Percentiles rank a stretch among this genome's conserved stretches.
phyloP scores from a whole-genome alignment of 2,329 filamentous ascomycete species.

The Penicillium sp. region DNA sequence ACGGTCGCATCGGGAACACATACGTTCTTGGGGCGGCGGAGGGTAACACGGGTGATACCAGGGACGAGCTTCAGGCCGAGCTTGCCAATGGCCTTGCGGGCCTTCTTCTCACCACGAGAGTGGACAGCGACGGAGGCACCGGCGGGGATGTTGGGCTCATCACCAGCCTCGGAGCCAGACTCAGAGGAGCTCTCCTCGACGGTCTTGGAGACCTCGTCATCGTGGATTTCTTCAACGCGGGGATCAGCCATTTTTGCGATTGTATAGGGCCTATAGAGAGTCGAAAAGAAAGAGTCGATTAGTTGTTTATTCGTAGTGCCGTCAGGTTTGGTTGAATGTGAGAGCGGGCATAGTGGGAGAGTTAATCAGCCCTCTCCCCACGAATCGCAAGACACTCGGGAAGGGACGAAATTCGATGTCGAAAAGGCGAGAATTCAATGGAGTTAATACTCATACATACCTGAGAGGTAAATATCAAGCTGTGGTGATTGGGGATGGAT shows the following conservation, averaged over 20 bases:
- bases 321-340: slow-evolving; percentile 11
- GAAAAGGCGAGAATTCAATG: slow-evolving; percentile 19
- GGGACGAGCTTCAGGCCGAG: slow-evolving; percentile 93
- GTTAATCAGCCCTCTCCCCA: slow-evolving; percentile 16
- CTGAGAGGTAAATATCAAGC: slow-evolving; percentile 34
- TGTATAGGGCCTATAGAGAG: slow-evolving; percentile 11
- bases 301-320: slow-evolving; percentile 5
- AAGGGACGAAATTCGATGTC: slow-evolving; percentile 26
- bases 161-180: slow-evolving; percentile 53
- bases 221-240: slow-evolving; percentile 94
- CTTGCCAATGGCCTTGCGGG: slow-evolving; percentile 98
- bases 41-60: slow-evolving; percentile 96
- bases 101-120: slow-evolving; percentile 99
- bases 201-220: slow-evolving; percentile 80
- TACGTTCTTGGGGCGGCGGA: slow-evolving; percentile 98
- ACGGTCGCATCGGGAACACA: slow-evolving; percentile 47
- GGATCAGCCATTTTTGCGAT: slow-evolving; percentile 79
- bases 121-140: slow-evolving; percentile 89
- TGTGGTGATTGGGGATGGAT: slow-evolving; percentile 38
- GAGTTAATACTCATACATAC: slow-evolving; percentile 30
- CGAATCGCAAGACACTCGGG: slow-evolving; percentile 27
- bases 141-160: slow-evolving; percentile 68
- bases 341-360: slow-evolving; percentile 22
- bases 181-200: slow-evolving; percentile 62
- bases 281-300: slow-evolving; percentile 1